A percentile compares a stretch with the other conserved stretches of the same genome.
Conservation (phyloP, 805 yeast species). For the Pichia kluyveri region DNA sequence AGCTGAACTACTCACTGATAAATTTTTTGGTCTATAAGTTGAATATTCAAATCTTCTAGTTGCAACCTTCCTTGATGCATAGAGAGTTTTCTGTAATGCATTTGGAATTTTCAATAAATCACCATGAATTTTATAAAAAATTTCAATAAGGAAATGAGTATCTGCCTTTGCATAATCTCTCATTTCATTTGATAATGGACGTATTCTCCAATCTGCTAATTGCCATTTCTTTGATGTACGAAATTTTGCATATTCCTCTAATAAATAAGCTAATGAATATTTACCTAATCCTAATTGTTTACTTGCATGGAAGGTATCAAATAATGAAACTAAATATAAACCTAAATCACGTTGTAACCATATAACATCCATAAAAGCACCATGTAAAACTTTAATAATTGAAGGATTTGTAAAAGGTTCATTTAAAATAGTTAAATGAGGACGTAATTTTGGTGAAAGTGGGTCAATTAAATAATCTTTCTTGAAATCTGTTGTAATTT, state of each 20-base stretch:
- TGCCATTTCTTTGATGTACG: constrained; percentile 91
- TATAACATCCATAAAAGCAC: constrained; percentile 92
- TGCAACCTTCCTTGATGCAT: constrained; percentile 73
- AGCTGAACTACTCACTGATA: constrained; percentile 10
- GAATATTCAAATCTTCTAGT: constrained; percentile 74
- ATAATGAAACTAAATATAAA: constrained; percentile 74
- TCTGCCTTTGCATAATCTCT: constrained; percentile 85
- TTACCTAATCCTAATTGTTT: constrained; percentile 70
- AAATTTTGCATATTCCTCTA: constrained; percentile 74
- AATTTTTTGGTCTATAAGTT: constrained; percentile 42
- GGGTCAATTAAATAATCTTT: constrained; percentile 84
- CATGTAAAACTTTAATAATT: constrained; percentile 85
- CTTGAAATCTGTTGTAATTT: constrained; percentile 58
- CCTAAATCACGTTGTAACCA: constrained; percentile 98
- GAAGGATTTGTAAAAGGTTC: constrained; percentile 71
- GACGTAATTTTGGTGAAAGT: constrained; percentile 50
- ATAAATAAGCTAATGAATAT: constrained; percentile 73
- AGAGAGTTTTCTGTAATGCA: constrained; percentile 50
- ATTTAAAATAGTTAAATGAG: constrained; percentile 60
- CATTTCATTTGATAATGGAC: constrained; percentile 77
- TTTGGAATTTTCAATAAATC: constrained; percentile 40
- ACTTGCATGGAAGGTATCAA: constrained; percentile 91
- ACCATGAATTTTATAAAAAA: constrained; percentile 67
- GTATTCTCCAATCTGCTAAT: constrained; percentile 89
- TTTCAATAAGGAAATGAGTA: constrained; percentile 81